phyloP scores from a whole-genome alignment of 2,329 filamentous ascomycete species.

The Fusarium robinianum region DNA sequence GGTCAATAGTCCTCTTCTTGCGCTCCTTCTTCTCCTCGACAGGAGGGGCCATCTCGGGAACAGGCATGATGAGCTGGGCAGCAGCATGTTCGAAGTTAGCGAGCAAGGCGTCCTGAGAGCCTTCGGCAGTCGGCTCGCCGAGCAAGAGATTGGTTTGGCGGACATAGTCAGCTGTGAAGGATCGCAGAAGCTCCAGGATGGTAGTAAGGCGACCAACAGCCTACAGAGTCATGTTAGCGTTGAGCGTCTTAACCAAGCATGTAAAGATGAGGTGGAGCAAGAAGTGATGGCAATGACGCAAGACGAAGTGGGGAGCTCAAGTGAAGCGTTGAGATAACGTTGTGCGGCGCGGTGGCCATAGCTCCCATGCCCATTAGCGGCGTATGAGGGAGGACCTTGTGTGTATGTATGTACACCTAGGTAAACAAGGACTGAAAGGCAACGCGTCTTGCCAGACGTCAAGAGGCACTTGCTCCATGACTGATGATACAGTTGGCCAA shows the following conservation, averaged over 20 bases:
- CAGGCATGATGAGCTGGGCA: constrained; percentile 51
- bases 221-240: constrained; percentile 49
- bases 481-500: too few species aligned
- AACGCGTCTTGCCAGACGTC: constrained; percentile 25
- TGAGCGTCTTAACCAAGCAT: too few species aligned
- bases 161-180: constrained; percentile 81
- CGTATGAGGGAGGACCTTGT: too few species aligned
- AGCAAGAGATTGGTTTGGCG: constrained; percentile 86
- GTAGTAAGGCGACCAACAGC: constrained; percentile 66
- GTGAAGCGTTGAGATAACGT: constrained; percentile 18
- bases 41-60: constrained; percentile 48
- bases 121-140: constrained; percentile 62
- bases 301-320: constrained; percentile 16
- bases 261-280: background rate
- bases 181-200: constrained; percentile 78
- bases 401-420: too few species aligned
- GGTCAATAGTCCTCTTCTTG: constrained; percentile 85
- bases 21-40: constrained; percentile 81
- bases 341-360: constrained; percentile 29
- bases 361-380: constrained; percentile 22
- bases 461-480: too few species aligned
- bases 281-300: constrained; percentile 13
- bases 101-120: constrained; percentile 49
- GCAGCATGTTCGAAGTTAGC: constrained; percentile 59
- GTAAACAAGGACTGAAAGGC: constrained; percentile 19